phyloP scores from a whole-genome alignment of 768 basidiomycete genomes.

The Amanita molliuscula region DNA sequence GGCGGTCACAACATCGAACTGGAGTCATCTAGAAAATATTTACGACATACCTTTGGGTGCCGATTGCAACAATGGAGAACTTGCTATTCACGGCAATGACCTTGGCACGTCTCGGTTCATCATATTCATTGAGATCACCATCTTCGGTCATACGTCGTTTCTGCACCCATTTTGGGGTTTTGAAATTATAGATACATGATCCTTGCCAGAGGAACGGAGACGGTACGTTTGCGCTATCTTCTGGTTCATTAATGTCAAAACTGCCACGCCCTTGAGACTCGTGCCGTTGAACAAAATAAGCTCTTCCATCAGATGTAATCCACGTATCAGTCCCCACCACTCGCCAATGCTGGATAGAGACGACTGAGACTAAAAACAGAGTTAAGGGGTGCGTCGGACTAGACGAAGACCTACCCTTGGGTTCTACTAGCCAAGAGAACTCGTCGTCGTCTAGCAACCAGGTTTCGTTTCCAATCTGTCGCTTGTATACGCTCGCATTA shows the following conservation, averaged over 20 bases:
- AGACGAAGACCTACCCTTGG: conserved; percentile 41
- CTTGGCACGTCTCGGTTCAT: conserved; percentile 58
- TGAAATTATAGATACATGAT: conserved; percentile 69
- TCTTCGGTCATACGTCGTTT: conserved; percentile 54
- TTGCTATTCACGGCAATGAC: conserved; percentile 62
- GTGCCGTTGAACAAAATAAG: conserved; percentile 63
- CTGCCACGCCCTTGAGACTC: conserved; percentile 23
- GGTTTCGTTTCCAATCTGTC: conserved; percentile 46
- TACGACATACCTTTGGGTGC: conserved; percentile 48
- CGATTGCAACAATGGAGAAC: conserved; percentile 78
- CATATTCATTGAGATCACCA: conserved; percentile 29
- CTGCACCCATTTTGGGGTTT: conserved; percentile 70
- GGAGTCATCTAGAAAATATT: not conserved
- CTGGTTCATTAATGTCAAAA: conserved; percentile 10
- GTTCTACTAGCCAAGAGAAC: conserved; percentile 65
- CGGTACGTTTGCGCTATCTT: conserved; percentile 12
- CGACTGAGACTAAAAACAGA: conserved; percentile 43
- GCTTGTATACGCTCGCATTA: conserved; percentile 19
- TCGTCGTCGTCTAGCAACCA: conserved; percentile 61
- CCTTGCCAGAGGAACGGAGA: conserved; percentile 50
- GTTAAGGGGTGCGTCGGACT: not conserved
- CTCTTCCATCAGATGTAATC: conserved; percentile 80
- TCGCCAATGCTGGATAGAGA: conserved; percentile 48
- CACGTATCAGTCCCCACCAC: conserved; percentile 62
- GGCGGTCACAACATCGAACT: not conserved